Base-by-base conservation (phyloP, 1,284 basidiomycete genomes). In the Moesziomyces sp. region DNA sequence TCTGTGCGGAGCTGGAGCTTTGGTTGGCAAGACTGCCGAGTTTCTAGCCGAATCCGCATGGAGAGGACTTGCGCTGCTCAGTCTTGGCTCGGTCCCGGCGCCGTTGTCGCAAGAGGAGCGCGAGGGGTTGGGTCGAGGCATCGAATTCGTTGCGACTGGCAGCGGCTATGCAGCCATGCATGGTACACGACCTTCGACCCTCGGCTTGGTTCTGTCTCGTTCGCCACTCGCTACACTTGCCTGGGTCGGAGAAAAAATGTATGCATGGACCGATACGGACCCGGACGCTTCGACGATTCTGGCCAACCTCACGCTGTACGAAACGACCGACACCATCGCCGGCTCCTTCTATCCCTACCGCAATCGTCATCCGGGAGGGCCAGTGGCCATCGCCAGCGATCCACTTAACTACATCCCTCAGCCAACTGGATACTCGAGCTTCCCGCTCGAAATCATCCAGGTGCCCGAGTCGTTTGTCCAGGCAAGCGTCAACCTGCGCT, bases 211-310 rank as follows among this genome's bases (percentile, higher is more conserved):
- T 0, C 75, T 86, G 18, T 83, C 80, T 16, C 78, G 79, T 35
- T 84, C 77, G 1, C 86, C 86, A 0, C 65, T 86, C 18, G 83
- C 86, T 0, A 65, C 85, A 0, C 81, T 86, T 14, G 83, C 85
- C 2, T 87, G 83, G 85, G 82, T 87, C 38, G 86, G 82, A 4
- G 86, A 87, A 54, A 87, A 87, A 73, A 82, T 80, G 53, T 63
- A 79, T 38, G 80, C 78, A 10, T 86, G 86, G 86, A 84, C 84
- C 6, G 84, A 86, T 56, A 60, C 74, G 11, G 71, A 70, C 14
- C 84, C 78, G 2, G 43, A 71, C 13, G 16, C 75, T 13, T 51
- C 53, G 3, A 62, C 56, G 3, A 80, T 86, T 24, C 79, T 86
- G 46, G 79, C 83, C 16, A 83, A 82, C 46, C 68, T 85, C 24